These are phyloP conservation scores for Tripterygium wilfordii DNA, from an alignment of 177 flowering plant species.

Conservation along the genomic window DNA sequence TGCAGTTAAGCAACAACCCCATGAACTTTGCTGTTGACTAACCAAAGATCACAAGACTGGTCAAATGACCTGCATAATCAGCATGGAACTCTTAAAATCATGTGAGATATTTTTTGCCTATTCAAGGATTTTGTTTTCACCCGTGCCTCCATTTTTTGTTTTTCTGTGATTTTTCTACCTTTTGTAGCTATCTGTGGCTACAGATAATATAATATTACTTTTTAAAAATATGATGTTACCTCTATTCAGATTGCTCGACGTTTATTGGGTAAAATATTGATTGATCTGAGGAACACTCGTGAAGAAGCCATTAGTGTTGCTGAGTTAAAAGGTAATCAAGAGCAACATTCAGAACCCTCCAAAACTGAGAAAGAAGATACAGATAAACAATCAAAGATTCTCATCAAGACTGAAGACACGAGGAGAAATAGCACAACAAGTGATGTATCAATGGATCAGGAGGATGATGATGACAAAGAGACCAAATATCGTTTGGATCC, in stretches of 20 bases:
- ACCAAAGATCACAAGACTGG: too few species aligned
- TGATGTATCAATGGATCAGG: slow-evolving; percentile 80
- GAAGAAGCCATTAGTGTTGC: slow-evolving; percentile 92
- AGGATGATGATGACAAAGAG: slow-evolving; percentile 96
- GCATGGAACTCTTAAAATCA: too few species aligned
- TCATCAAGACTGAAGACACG: slow-evolving; percentile 44
- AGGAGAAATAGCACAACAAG: slow-evolving; percentile 54
- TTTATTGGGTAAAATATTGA: slow-evolving; percentile 88
- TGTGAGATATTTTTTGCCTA: too few species aligned
- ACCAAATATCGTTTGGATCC: slow-evolving; percentile 95
- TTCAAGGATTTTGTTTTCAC: too few species aligned
- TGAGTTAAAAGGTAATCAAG: slow-evolving; percentile 68
- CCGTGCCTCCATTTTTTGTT: too few species aligned
- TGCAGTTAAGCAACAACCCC: too few species aligned
- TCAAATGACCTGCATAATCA: too few species aligned
- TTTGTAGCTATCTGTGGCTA: too few species aligned
- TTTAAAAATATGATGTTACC: slow-evolving; percentile 4
- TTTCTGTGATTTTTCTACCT: too few species aligned
- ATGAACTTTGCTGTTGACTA: too few species aligned
- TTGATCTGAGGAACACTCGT: slow-evolving; percentile 91
- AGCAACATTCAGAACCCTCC: slow-evolving; percentile 23
- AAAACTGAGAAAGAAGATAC: slow-evolving; percentile 42
- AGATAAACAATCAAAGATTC: slow-evolving; percentile 40
- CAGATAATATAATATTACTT: too few species aligned
- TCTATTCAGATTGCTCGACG: slow-evolving; percentile 87